phyloP scores from a whole-genome alignment of 768 basidiomycete species.

The Rhizopogon salebrosus region DNA sequence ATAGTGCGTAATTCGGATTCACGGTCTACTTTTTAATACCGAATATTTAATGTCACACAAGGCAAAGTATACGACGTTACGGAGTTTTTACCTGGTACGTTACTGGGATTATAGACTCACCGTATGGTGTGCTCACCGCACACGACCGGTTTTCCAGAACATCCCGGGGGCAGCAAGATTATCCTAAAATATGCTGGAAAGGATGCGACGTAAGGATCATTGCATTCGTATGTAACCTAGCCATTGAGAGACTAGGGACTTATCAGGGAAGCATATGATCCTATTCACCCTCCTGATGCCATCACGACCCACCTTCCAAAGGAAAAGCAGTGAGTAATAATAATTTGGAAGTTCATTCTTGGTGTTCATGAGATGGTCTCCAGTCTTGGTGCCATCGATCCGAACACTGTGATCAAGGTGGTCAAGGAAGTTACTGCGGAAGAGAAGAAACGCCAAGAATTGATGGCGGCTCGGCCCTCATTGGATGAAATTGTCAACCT shows the following conservation, averaged over 20 bases:
- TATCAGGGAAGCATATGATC: conserved; percentile 71
- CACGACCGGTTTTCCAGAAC: conserved; percentile 35
- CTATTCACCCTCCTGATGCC: conserved; percentile 83
- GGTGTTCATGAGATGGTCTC: not conserved
- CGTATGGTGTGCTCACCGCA: not conserved
- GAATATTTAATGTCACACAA: conserved; percentile 18
- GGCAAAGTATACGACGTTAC: conserved; percentile 78
- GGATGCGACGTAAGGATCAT: conserved; percentile 68
- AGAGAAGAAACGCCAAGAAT: conserved; percentile 64
- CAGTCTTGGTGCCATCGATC: conserved; percentile 71
- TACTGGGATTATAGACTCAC: not conserved
- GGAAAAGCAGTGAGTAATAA: conserved; percentile 70
- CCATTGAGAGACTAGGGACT: not conserved
- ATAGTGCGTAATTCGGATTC: conserved; percentile 41
- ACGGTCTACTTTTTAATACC: not conserved
- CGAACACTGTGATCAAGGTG: conserved; percentile 57
- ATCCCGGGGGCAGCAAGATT: conserved; percentile 79
- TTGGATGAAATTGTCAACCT: conserved; percentile 80
- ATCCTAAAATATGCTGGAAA: conserved; percentile 87
- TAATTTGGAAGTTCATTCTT: not conserved
- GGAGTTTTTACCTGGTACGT: conserved; percentile 64
- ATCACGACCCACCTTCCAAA: conserved; percentile 71
- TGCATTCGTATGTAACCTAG: not conserved
- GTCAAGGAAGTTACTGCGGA: conserved; percentile 60
- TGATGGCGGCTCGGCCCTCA: conserved; percentile 59